Conservation (phyloP, 2,329 filamentous ascomycete genomes). For the Xylaria sp. region DNA sequence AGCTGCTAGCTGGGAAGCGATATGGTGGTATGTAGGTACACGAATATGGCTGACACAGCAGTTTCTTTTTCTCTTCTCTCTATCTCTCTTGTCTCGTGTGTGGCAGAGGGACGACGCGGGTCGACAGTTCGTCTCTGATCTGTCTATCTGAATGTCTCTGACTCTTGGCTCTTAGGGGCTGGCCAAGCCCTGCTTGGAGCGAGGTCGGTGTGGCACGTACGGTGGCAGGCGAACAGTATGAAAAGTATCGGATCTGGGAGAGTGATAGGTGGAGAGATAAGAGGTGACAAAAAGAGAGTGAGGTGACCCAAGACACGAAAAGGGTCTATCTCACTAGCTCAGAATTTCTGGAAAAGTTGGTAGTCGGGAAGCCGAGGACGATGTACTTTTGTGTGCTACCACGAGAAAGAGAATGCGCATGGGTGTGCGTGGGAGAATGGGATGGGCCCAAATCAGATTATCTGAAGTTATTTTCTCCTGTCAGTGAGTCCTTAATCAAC, state of each 20-base stretch:
- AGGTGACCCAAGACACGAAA: constrained; percentile 9
- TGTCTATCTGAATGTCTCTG: constrained; percentile 27
- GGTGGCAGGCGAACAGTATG: constrained; percentile 4
- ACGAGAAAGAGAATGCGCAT: constrained; percentile 2
- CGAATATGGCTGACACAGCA: constrained; percentile 5
- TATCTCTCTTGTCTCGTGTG: constrained; percentile 3
- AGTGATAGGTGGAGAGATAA: constrained; percentile 11
- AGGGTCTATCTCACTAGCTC: constrained; percentile 14
- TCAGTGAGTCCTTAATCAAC: not conserved
- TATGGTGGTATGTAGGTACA: constrained; percentile 7
- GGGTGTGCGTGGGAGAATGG: too few species aligned
- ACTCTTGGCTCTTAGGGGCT: constrained; percentile 7
- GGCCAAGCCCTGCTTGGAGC: constrained; percentile 3
- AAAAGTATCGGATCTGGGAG: constrained; percentile 10
- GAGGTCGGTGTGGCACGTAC: constrained; percentile 2
- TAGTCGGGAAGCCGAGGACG: constrained; percentile 4
- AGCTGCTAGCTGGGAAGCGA: not conserved
- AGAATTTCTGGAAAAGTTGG: constrained; percentile 16
- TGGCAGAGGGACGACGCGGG: constrained; percentile 11
- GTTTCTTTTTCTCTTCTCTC: constrained; percentile 4
- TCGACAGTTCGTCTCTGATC: constrained; percentile 14
- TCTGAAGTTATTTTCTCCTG: not conserved
- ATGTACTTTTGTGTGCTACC: constrained; percentile 14
- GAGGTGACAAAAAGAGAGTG: constrained; percentile 8
- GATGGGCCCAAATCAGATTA: too few species aligned